Percentiles rank a stretch among this genome's conserved stretches.
These are phyloP conservation scores for Chlorencoelia australis DNA, from an alignment of 2,329 filamentous ascomycete species.

Conservation along the genomic window DNA sequence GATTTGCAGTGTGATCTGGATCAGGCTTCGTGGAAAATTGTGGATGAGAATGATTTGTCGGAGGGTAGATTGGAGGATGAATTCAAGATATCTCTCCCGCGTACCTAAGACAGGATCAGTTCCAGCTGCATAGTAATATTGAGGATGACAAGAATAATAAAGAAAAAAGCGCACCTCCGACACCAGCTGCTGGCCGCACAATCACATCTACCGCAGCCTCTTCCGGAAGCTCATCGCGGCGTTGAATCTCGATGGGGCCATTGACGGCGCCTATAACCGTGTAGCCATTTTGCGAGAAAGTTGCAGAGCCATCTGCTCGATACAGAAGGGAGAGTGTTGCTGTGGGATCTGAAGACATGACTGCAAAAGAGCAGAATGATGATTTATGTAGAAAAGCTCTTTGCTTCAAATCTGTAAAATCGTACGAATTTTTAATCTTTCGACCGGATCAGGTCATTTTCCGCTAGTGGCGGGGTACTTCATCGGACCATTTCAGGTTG, in stretches of 20 bases:
- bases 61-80: constrained; percentile 60
- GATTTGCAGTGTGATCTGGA: constrained; percentile 76
- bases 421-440: too few species aligned
- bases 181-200: constrained; percentile 74
- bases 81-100: constrained; percentile 74
- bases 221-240: constrained; percentile 83
- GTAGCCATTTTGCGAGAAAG: constrained; percentile 66
- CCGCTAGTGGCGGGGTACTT: too few species aligned
- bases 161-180: constrained; percentile 52
- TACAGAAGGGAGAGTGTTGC: constrained; percentile 45
- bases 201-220: constrained; percentile 86
- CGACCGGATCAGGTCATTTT: too few species aligned
- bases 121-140: background rate
- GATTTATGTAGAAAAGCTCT: background rate
- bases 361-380: too few species aligned
- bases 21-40: constrained; percentile 64
- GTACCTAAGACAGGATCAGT: constrained; percentile 36
- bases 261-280: constrained; percentile 80
- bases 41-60: constrained; percentile 65
- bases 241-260: constrained; percentile 81
- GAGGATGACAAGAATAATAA: background rate
- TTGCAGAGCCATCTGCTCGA: constrained; percentile 71
- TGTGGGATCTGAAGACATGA: constrained; percentile 36
- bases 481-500: too few species aligned
- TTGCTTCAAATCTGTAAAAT: too few species aligned